A percentile compares a stretch with the other conserved stretches of the same genome.
These are phyloP conservation scores for Cyclotella sp. DNA, from an alignment of 108 stramenopile genomes.

Conservation along the genomic window DNA sequence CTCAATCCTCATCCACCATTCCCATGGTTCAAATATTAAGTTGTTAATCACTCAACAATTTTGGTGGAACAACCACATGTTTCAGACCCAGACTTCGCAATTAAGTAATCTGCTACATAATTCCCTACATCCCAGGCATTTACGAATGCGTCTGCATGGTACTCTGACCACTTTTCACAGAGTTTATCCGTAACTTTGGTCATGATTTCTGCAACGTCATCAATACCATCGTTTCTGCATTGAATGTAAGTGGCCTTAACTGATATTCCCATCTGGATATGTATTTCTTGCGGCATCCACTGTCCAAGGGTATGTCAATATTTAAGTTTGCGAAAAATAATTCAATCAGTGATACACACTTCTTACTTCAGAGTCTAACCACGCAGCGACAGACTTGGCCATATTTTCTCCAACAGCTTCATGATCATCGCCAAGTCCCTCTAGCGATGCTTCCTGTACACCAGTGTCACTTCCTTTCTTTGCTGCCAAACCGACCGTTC, in stretches of 20 bases:
- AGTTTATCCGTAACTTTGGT: conserved; percentile 73
- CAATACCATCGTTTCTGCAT: conserved; percentile 57
- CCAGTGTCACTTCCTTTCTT: conserved; percentile 21
- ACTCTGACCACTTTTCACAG: conserved; percentile 68
- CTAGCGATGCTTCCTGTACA: conserved; percentile 49
- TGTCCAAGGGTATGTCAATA: conserved; percentile 9
- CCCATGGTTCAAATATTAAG: background rate
- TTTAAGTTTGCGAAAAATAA: background rate
- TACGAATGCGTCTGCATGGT: conserved; percentile 86
- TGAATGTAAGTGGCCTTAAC: conserved; percentile 69
- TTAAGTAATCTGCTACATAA: conserved; percentile 83
- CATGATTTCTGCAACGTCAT: conserved; percentile 81
- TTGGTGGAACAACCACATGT: conserved; percentile 76
- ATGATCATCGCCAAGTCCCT: conserved; percentile 59
- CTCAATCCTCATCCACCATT: background rate
- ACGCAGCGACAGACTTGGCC: conserved; percentile 65
- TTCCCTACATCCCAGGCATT: conserved; percentile 88
- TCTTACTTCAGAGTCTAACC: conserved; percentile 71
- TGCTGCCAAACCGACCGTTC: background rate
- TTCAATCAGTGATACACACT: background rate
- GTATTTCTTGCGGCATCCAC: conserved; percentile 88
- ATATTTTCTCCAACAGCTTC: conserved; percentile 71
- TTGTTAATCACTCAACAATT: conserved; percentile 43
- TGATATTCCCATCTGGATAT: conserved; percentile 72
- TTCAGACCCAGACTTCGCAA: conserved; percentile 66